Base-by-base conservation (phyloP, 768 basidiomycete species). In the Fomitopsis serialis region DNA sequence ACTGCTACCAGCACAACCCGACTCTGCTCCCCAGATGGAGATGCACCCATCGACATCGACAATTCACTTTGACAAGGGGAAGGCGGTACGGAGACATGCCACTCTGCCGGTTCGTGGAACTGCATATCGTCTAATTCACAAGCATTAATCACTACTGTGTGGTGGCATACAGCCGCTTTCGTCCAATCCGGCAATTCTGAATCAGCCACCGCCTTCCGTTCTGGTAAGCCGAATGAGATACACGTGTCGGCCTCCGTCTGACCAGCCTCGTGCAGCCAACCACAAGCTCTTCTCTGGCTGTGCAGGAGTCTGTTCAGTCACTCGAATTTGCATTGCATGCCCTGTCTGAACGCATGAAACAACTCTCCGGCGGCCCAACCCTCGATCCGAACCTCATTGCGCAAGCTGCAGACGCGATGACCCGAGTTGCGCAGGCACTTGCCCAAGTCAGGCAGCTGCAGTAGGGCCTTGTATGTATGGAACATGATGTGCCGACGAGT, bases 321-420 rank as follows among this genome's bases (percentile, higher is more conserved):
- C 69, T 90, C 42, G 79, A 85, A 63, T 57, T 66, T 25, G 74
- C 81, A 10, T 72, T 90, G 34, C 72, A 72, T 25, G 62, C 64
- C 19, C 70, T 89, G 27, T 79, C 85, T 2, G 63, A 74, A 25
- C 77, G 78, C 63, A 66, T 89, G 46, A 66, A 69, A 25, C 57
- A 68, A 12, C 66, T 81, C n/a, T 72, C 80, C 5, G 63, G 68
- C n/a, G 66, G 65, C 29, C 60, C 68, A 9, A 57, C 58, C 36
- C 52, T 72, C 19, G 84, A 89, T 61, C 72, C 75, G 29, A 48
- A 61, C 22, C 70, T 76, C 4, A 78, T 91, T 46, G 78, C 75
- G 37, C 67, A 70, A 44, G 79, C 78, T 15, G 85, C 87, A n/a
- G 86, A 89, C 57, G 78, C 85, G 1, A 84, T 91, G 27, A 66